Percentiles rank a stretch among this genome's conserved stretches.
Conservation (phyloP, 257 asterid genomes). For the Fraxinus quadrangulata region DNA sequence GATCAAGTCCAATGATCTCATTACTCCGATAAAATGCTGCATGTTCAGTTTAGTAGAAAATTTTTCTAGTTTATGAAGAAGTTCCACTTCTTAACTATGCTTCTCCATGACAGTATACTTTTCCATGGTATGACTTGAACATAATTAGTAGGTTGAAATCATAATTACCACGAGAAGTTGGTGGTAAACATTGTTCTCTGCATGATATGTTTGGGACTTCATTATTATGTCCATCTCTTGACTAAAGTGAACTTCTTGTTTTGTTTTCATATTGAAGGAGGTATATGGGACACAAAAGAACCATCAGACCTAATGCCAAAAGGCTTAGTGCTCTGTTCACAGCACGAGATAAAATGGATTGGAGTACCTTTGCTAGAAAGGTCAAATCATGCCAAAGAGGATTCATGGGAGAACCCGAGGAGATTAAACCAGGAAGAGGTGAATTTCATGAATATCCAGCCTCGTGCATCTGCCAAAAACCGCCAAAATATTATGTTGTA, state of each 20-base stretch:
- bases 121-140: slow-evolving; percentile 4
- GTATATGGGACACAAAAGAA: slow-evolving; percentile 95
- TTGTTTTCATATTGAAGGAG: slow-evolving; percentile 59
- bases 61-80: not conserved
- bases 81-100: not conserved
- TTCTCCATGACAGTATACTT: not conserved
- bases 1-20: not conserved
- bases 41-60: not conserved
- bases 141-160: not conserved
- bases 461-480: slow-evolving; percentile 80
- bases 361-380: slow-evolving; percentile 77
- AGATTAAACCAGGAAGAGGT: slow-evolving; percentile 88
- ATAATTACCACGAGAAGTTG: not conserved
- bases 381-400: slow-evolving; percentile 92
- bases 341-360: slow-evolving; percentile 66
- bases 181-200: not conserved
- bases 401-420: slow-evolving; percentile 98
- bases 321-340: slow-evolving; percentile 78
- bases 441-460: slow-evolving; percentile 93
- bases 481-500: slow-evolving; percentile 39
- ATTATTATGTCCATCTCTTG: not conserved
- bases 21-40: not conserved
- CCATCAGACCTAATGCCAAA: slow-evolving; percentile 92
- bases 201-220: not conserved
- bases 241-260: slow-evolving; percentile 22